A percentile compares a stretch with the other conserved stretches of the same genome.
Evolutionary conservation across 495 filamentous ascomycete species (phyloP).

Genomic region (Staphylotrichum tortipilum): DNA sequence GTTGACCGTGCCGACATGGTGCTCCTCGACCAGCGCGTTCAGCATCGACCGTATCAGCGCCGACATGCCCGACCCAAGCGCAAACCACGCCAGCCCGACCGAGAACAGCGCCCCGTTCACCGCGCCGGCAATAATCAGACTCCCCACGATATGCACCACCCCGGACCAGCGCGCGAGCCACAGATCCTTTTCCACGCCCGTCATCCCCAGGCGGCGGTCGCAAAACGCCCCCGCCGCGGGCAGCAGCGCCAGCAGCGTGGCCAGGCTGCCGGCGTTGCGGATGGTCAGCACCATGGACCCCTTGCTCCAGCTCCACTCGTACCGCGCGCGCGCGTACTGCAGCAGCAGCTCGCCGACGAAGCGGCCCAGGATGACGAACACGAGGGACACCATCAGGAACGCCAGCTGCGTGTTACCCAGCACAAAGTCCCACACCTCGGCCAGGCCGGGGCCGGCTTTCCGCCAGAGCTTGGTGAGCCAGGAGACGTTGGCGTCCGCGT

Average conservation of each 20-base stretch:
- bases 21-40: slow-evolving; percentile 27
- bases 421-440: slow-evolving; percentile 18
- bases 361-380: slow-evolving; percentile 19
- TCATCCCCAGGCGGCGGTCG: slow-evolving; percentile 13
- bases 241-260: slow-evolving; percentile 19
- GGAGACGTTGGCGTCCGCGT: neutral
- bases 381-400: slow-evolving; percentile 19
- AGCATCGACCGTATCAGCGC: slow-evolving; percentile 19
- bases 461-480: neutral
- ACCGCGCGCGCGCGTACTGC: slow-evolving; percentile 28
- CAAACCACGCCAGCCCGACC: slow-evolving; percentile 17
- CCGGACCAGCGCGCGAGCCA: slow-evolving; percentile 19
- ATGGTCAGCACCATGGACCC: slow-evolving; percentile 23
- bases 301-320: slow-evolving; percentile 22
- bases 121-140: slow-evolving; percentile 16
- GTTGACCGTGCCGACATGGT: slow-evolving; percentile 27
- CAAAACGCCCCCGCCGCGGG: slow-evolving; percentile 19
- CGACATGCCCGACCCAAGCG: slow-evolving; percentile 16
- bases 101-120: slow-evolving; percentile 12
- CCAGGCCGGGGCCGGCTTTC: slow-evolving; percentile 10
- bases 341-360: slow-evolving; percentile 23
- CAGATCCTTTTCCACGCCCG: slow-evolving; percentile 19
- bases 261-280: slow-evolving; percentile 17
- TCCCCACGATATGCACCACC: slow-evolving; percentile 8
- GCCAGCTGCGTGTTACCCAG: slow-evolving; percentile 14